Evolutionary conservation across 108 stramenopile species (phyloP), one percentile per base, ranked within the genome.

Genomic region (Nitzschia sp.): DNA sequence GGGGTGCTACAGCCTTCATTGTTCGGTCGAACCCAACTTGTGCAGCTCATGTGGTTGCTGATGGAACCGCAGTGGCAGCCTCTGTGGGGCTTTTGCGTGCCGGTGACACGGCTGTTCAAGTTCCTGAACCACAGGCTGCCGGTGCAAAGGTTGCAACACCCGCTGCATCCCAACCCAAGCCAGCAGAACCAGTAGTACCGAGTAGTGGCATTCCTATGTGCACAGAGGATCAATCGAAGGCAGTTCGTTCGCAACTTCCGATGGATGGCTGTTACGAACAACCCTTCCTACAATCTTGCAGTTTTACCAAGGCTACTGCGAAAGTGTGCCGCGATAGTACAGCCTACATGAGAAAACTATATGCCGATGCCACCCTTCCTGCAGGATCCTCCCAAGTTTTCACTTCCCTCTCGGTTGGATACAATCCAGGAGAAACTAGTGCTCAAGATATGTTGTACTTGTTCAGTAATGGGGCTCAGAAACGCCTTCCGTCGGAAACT

Each of bases 281-380:
- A 19, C 44, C 70, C 10, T 70, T 24, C 14, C 2, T 9, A 3
- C 70, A 70, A 53, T 0, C 70, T 24, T 70, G 70, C 11, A 58
- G 57, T 50, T 70, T 70, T 38, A 70, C 70, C 15, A 60, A 41
- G 7, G 70, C 70, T 20, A 70, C 70, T 41, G 41, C 70, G 15
- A 21, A 3, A 0, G 40, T 15, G 0, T 67, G 66, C 55, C 54
- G 34, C 3, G 53, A 67, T 41, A n/a, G 37, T 2, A 20, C 21
- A 9, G 3, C 41, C n/a, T 67, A 52, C 7, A 53, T 55, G 53
- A 53, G 66, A 56, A 20, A 56, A 42, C 6, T 25, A 1, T 39
- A 41, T 17, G 53, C 53, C 0, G 15, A 15, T 12, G 52, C 20
- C 6, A 17, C n/a, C 14, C 14, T 48, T 6, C 17, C 17, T 17